Base-by-base conservation (phyloP, 331 rosid species). In the Rhamnella rubrinervis region DNA sequence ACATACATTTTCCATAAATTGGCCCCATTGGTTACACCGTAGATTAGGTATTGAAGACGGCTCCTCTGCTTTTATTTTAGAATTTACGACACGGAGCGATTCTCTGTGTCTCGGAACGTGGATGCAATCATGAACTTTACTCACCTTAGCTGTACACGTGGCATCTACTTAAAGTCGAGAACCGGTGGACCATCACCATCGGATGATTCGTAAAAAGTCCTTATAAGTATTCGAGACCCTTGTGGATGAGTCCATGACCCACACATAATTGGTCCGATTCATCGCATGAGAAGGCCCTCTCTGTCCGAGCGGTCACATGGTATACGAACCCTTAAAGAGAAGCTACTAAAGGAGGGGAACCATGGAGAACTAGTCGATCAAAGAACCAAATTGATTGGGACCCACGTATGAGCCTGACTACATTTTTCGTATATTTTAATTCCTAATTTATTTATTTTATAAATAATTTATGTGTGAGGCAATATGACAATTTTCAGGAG, bases 61-160 rank as follows among this genome's bases (percentile, higher is more conserved):
- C 72, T 17, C 49, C 21, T 65, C 20, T 19, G 49, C 8, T 53
- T 58, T 65, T 69, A 14, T 55, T 66, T 63, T 40, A 40, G 13
- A 40, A 40, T 41, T 76, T 67, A 9, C 12, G 7, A 17, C 79
- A 50, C 70, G 40, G n/a, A 2, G 12, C 38, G 55, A 61, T 72
- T 60, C 26, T 46, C 74, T 64, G 67, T 73, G 71, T 35, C 66
- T 35, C 46, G 18, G 25, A 78, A 3, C 71, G 70, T 59, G 66
- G 70, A 21, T 78, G 51, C 69, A 71, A 63, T 57, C 51, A 62
- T 81, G 80, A 75, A 71, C 76, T 70, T 47, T 12, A 18, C 37
- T n/a, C 25, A 6, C 25, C 41, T 16, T 18, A 6, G 18, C 52
- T 28, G 57, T 64, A 64, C 79, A 78, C 81, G 80, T 70, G 76